Evolutionary conservation across 176 grass and related monocot genomes (phyloP), one percentile per base, ranked within the genome.

Genomic region (Eragrostis curvula): DNA sequence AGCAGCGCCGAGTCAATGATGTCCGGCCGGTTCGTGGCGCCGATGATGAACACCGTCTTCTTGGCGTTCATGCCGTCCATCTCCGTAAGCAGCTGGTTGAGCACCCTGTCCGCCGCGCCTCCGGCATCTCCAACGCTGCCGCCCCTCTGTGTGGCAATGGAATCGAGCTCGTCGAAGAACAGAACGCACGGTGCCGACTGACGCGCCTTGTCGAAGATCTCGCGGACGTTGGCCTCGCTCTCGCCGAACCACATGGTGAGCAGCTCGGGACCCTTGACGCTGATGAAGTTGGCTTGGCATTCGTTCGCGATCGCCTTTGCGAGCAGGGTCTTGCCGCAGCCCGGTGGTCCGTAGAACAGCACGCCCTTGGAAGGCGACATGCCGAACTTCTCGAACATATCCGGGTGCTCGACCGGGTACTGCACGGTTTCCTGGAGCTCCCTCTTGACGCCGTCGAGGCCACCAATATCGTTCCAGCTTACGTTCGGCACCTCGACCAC

Each of bases 91-190:
- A 94, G 55, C 74, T 94, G 85, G 72, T 94, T 94, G 0, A 94
- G 85, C n/a, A 88, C 88, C 78, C 88, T 71, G 40, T 91, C 88
- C 5, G 9, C 79, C 1, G 89, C 78, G 15, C 92, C 87, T 0
- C 92, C 87, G 13, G 73, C 92, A 42, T 89, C 92, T 5, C 92
- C 89, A 29, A 68, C 68, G 16, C 67, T 80, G 73, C 81, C 53
- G 5, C 92, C 89, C 40, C 89, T 79, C 62, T 87, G 84, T 17
- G 21, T 90, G 0, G 92, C 89, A 43, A 95, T 92, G 0, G 92
- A 95, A 18, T 95, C 87, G 0, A 95, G 85, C 68, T 95, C 92
- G 66, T 95, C 89, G 48, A 95, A 95, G 68, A 95, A 95, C 3
- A 91, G 77, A 5, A 91, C 87, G 4, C 92, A 94, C 0, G 87